Base-by-base conservation (phyloP, 176 grass and related monocot genomes). In the Rhipidocladum racemiflorum region DNA sequence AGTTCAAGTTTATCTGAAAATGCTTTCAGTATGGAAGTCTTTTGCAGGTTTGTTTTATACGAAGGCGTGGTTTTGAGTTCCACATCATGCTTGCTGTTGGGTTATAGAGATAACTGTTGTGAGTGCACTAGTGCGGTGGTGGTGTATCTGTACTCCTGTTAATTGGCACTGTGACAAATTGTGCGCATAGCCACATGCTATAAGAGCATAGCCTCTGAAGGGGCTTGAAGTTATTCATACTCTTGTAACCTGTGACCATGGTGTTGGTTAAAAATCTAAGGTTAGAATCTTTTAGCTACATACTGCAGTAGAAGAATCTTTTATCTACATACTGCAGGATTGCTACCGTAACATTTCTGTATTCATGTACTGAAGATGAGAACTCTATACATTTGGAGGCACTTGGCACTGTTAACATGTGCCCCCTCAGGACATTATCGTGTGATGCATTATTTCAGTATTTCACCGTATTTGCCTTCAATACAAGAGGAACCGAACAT, bases 51-150 rank as follows among this genome's bases (percentile, higher is more conserved):
- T 54, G 24, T 36, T 65, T 63, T 76, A 27, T 72, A 28, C 55
- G 12, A 83, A 78, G 35, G 35, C 73, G 36, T 54, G 44, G 8
- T 61, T 80, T 46, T 72, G 15, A 28, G 57, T 81, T 68, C 14
- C 7, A 67, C 27, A 59, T 1, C 9, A 74, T 65, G 44, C 35
- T 56, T 1, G 1, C 11, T 62, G 69, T 56, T 56, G 67, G 64
- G 20, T 16, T 53, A 18, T 2, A 56, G 6, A n/a, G n/a, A n/a
- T n/a, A 64, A n/a, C 25, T 82, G 35, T 44, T 4, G 3, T 70
- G 21, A n/a, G 48, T 79, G 38, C 11, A 39, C 34, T 21, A 40
- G 9, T 68, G 7, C 24, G 62, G 60, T 64, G 7, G 34, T 77
- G 45, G 70, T 78, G 8, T 83, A 36, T 56, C 20, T 0, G 2